A percentile compares a stretch with the other conserved stretches of the same genome.
Conservation (phyloP, 1,139 yeast species). For the Scheffersomyces parashehatae region DNA sequence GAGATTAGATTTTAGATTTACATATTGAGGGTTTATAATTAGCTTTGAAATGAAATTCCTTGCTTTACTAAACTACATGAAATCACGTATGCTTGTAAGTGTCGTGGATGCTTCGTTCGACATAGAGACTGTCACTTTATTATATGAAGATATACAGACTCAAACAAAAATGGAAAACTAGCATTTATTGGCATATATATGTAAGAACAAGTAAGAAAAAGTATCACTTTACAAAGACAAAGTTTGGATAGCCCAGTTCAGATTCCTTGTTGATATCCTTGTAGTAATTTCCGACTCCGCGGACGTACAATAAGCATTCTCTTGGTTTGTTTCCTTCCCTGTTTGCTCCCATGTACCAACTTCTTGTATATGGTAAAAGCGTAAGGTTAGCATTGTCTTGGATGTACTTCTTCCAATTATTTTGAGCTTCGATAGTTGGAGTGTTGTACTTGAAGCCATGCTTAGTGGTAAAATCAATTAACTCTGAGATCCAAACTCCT, state of each 20-base stretch:
- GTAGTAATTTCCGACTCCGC: slow-evolving; percentile 18
- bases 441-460: not conserved
- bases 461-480: slow-evolving; percentile 11
- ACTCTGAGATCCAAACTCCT: slow-evolving; percentile 15
- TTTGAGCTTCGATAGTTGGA: not conserved
- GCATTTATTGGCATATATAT: not conserved
- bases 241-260: slow-evolving; percentile 5
- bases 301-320: slow-evolving; percentile 18
- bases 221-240: not conserved
- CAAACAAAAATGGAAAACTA: not conserved
- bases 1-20: slow-evolving; percentile 53
- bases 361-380: slow-evolving; percentile 15
- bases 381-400: not conserved
- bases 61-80: no score
- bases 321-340: slow-evolving; percentile 21
- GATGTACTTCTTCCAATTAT: not conserved
- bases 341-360: slow-evolving; percentile 25
- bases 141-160: no score
- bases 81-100: no score
- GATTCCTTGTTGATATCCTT: slow-evolving; percentile 7
- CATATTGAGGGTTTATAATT: slow-evolving; percentile 5
- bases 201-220: not conserved
- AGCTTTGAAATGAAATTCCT: no score
- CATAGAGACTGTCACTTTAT: no score
- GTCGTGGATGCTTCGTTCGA: no score